Evolutionary conservation across 495 filamentous ascomycete genomes (phyloP).

Genomic region (Sordaria brevicollis): DNA sequence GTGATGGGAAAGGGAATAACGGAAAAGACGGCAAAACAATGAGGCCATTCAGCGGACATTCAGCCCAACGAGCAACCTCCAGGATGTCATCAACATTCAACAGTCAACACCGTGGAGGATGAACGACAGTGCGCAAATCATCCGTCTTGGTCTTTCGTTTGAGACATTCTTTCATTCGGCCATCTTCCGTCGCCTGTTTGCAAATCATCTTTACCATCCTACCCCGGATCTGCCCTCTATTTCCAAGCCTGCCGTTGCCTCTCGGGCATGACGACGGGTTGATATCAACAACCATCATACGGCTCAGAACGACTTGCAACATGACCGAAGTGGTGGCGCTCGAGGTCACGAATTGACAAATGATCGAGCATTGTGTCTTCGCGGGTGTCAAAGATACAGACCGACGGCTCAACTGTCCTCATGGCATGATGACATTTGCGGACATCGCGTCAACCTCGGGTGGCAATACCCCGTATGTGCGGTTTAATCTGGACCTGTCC

Average conservation of each 20-base stretch:
- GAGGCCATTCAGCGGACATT: background rate
- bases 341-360: background rate
- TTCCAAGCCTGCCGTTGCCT: background rate
- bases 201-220: background rate
- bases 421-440: background rate
- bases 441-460: background rate
- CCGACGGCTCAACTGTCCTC: background rate
- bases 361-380: background rate
- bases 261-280: background rate
- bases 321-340: background rate
- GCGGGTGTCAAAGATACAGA: background rate
- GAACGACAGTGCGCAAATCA: too few relatives aligned
- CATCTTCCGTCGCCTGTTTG: background rate
- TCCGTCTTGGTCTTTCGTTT: background rate
- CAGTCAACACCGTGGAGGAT: too few relatives aligned
- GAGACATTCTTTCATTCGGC: too few relatives aligned
- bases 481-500: background rate
- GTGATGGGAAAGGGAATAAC: background rate
- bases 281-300: background rate
- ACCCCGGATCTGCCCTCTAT: background rate
- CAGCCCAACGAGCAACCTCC: background rate
- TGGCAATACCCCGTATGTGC: background rate
- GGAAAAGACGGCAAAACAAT: background rate
- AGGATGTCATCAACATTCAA: background rate
- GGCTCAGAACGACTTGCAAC: background rate